Base-by-base conservation (phyloP, 805 yeast genomes). In the Kluyveromyces nonfermentans region DNA sequence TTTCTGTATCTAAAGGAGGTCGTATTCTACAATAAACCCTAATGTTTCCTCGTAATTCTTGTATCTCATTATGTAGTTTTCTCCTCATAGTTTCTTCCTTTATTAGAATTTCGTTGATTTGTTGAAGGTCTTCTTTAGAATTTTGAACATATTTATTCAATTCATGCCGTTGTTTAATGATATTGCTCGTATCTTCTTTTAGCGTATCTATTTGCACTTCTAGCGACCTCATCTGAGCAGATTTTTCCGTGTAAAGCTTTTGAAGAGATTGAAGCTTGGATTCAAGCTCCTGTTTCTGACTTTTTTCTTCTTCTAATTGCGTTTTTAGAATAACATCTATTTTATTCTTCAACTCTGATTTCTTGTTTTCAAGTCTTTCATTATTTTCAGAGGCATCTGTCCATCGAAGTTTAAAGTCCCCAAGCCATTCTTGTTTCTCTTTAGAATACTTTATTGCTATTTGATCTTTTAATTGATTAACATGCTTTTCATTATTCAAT, bases 1-100 rank as follows among this genome's bases (percentile, higher is more conserved):
- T 42, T 28, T 52, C 51, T 9, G 37, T 41, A 5, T 47, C 10
- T 40, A 62, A 48, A 5, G 69, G 65, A 0, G 96, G 96, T 43
- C 94, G 71, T 5, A 90, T 71, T 33, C 98, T 71, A 58, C 97
- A 90, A 54, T 82, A 86, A 0, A 90, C 97, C 38, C 97, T 67
- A 30, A 93, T 88, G 54, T 87, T 93, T 1, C 98, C 97, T 61
- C 88, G 85, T 33, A 90, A 61, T 47, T 86, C 95, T 60, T 88
- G 96, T 5, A 90, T 66, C 48, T 70, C 71, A 56, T 85, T 80
- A 55, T 87, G 96, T 1, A 85, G 59, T 12, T 64, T 55, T 8
- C 96, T 67, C 47, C 96, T 69, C 32, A 67, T 55, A 0, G 68
- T 60, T 51, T 84, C 90, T 46, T 75, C 78, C 17, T 62, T 59